Percentiles rank a stretch among this genome's conserved stretches.
These are phyloP conservation scores for Apiospora phragmitis DNA, from an alignment of 2,329 filamentous ascomycete genomes.

Conservation along the genomic window DNA sequence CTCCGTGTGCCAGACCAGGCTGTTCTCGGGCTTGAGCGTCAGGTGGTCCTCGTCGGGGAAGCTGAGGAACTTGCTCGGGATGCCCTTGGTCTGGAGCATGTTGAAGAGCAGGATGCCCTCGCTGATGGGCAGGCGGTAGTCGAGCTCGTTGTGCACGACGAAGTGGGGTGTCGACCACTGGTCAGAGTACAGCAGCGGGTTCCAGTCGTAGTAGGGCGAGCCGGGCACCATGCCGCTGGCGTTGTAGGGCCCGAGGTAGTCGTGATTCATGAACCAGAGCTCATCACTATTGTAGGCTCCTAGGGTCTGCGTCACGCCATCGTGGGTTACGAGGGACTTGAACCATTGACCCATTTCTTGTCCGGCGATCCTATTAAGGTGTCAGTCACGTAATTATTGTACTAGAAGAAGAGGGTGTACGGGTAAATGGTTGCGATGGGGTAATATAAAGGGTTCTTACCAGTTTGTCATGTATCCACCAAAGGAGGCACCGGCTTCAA, in stretches of 20 bases:
- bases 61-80: slow-evolving; percentile 66
- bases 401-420: not conserved
- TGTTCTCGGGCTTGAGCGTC: slow-evolving; percentile 70
- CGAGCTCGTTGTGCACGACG: slow-evolving; percentile 67
- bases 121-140: slow-evolving; percentile 66
- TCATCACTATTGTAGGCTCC: slow-evolving; percentile 36
- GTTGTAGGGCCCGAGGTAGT: slow-evolving; percentile 50
- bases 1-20: slow-evolving; percentile 66
- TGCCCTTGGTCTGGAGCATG: slow-evolving; percentile 61
- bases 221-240: slow-evolving; percentile 37
- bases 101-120: slow-evolving; percentile 72
- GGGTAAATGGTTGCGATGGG: no score
- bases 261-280: slow-evolving; percentile 38
- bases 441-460: slow-evolving; percentile 21
- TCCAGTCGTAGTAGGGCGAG: slow-evolving; percentile 48
- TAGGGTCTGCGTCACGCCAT: slow-evolving; percentile 41
- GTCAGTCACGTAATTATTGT: not conserved
- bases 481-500: slow-evolving; percentile 54
- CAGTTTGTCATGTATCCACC: slow-evolving; percentile 60
- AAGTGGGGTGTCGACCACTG: slow-evolving; percentile 71
- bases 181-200: slow-evolving; percentile 46
- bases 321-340: slow-evolving; percentile 57
- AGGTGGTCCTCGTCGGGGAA: slow-evolving; percentile 76
- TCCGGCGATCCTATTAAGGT: slow-evolving; percentile 46
- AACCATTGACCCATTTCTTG: slow-evolving; percentile 55